Base-by-base conservation (phyloP, 176 grass and related monocot species). In the Eleusine indica region DNA sequence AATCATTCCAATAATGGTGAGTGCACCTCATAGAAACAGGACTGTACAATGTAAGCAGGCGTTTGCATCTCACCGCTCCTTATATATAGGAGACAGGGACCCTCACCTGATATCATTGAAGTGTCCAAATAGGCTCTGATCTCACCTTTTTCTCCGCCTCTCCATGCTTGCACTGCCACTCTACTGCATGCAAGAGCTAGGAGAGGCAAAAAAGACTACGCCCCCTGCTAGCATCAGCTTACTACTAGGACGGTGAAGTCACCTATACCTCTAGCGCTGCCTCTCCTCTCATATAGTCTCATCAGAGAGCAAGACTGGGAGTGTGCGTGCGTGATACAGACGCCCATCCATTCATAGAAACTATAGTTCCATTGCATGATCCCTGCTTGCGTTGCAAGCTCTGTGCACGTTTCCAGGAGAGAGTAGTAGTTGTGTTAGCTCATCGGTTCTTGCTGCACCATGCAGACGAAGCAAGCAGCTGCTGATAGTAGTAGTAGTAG, bases 21-120 rank as follows among this genome's bases (percentile, higher is more conserved):
- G 35, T 71, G 66, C 57, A 77, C 53, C 82, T 84, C 82, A 76
- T 79, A 79, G 29, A 82, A 74, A 88, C 78, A 87, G 35, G 6
- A 10, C 9, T 72, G 88, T 90, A 90, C 85, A 93, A 66, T 79
- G 82, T 86, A 82, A 84, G 41, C 40, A 48, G 82, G 54, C 74
- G 44, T 74, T 83, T 86, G 71, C 63, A 66, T 84, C 86, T 84
- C 88, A 70, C 71, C 56, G 38, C 88, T 76, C 82, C 82, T 85
- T 94, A 88, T 89, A 94, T 94, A 91, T 86, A 80, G 49, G 82
- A 18, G 40, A 70, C 77, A 84, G 70, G 86, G 85, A 65, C 77
- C 85, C 64, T 82, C 44, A 52, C 64, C 69, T 84, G 78, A 83
- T 70, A 29, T 75, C 86, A 82, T 29, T 44, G 72, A 70, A 60